Evolutionary conservation across 306 rosid species (phyloP), one percentile per base, ranked within the genome.

Genomic region (Prunus kanzakura): DNA sequence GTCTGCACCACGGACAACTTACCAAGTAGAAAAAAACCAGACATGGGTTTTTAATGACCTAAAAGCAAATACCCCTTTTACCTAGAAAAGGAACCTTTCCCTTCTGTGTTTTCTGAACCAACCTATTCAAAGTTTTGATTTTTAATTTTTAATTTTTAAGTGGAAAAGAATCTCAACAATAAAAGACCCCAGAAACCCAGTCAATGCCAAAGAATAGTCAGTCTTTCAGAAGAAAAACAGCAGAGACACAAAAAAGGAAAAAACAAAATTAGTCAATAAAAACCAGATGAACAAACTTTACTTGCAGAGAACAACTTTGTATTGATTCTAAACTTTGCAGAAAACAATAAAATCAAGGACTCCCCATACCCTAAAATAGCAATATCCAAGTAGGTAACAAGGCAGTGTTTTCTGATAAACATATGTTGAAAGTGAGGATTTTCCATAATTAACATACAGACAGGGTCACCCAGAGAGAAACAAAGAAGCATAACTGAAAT

Each of bases 61-160:
- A 55, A 86, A 91, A 86, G 91, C 83, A 79, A 50, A 50, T 51
- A 66, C 67, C 74, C 70, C 82, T 84, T 80, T 87, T 81, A 51
- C 62, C 76, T 57, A 78, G 75, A 61, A 75, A 88, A 84, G 82
- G 76, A 77, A 78, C 79, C 72, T 81, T 84, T 82, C 76, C 50
- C 82, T 76, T 77, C 81, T 76, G 74, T 73, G 66, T 74, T 73
- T 63, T 67, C 46, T 76, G 78, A 70, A 74, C 75, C 67, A 67
- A 30, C 11, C 70, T 4, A 75, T 64, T 35, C 61, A n/a, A 70
- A 75, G 80, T 60, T 22, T n/a, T 52, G 15, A 52, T 43, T 62
- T 25, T 70, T 52, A 30, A 52, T 43, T 62, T 25, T 70, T 52
- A 30, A 46, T 66, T 57, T 55, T 13, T 11, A 46, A 41, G 50